Evolutionary conservation across 257 asterid species (phyloP), one percentile per base, ranked within the genome.

Genomic region (Osmanthus fragrans): DNA sequence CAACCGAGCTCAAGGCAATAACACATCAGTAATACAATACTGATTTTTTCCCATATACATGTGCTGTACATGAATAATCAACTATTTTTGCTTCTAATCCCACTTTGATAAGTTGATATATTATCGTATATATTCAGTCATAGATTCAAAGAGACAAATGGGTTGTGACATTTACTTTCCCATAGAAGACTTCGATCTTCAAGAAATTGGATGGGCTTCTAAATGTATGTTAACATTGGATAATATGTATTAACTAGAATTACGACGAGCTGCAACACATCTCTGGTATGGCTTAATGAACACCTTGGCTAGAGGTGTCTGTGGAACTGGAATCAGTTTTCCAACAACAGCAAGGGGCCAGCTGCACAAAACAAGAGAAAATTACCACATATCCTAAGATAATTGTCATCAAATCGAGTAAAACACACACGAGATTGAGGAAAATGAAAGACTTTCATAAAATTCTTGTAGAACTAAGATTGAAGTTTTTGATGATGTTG

Each of bases 301-400:
- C 75, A 87, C 92, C 84, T 90, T 92, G 30, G 90, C 96, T 34
- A 95, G 82, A 42, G 97, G 98, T 19, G 96, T 92, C 84, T 89
- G 79, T 9, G 99, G 98, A 72, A 95, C 98, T 58, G 97, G 96
- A 76, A 92, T 89, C 77, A 86, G 63, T 82, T 94, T 94, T 47
- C 98, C 97, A 1, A 86, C 88, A 72, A 82, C 64, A 33, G 97
- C 99, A 73, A 95, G 97, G 73, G 98, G 99, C 99, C 97, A 95
- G 80, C 99, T 92, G 94, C 63, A 85, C 39, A 39, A 78, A 71
- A 45, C 72, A 70, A 49, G 39, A 11, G 32, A 63, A 77, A 70
- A 74, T 77, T 72, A 72, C 37, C 47, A 47, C 12, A 56, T 16
- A 34, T 66, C 15, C 13, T 11, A 27, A 64, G 2, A 29, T 36